Conservation (phyloP, 2,329 filamentous ascomycete species). For the Fusarium tjaetaba region DNA sequence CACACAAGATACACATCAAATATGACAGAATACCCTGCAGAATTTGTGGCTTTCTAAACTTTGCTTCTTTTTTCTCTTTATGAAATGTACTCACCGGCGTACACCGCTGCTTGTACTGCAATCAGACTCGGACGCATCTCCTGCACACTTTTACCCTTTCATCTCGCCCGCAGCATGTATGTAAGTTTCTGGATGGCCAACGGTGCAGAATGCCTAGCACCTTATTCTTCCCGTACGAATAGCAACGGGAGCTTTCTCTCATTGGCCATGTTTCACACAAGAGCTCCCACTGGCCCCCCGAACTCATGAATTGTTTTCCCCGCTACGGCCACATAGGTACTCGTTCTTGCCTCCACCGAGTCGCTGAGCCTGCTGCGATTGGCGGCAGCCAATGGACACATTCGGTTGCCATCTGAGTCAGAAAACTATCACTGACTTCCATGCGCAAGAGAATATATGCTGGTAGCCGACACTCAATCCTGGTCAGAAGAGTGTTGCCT, state of each 20-base stretch:
- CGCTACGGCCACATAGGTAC: slow-evolving; percentile 22
- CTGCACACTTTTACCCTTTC: slow-evolving; percentile 3
- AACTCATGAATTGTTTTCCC: slow-evolving; percentile 15
- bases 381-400: slow-evolving; percentile 22
- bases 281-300: background rate
- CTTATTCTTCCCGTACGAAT: background rate
- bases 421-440: background rate
- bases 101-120: slow-evolving; percentile 19
- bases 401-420: background rate
- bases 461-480: background rate
- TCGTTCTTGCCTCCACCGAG: slow-evolving; percentile 20
- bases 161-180: slow-evolving; percentile 12
- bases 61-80: slow-evolving; percentile 7
- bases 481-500: background rate
- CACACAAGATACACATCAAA: slow-evolving; percentile 35
- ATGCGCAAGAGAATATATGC: background rate
- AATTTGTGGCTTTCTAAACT: background rate
- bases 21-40: slow-evolving; percentile 10
- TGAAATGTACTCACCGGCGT: slow-evolving; percentile 2
- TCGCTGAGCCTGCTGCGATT: slow-evolving; percentile 14
- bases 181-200: slow-evolving; percentile 5
- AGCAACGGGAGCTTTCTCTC: background rate
- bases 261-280: background rate
- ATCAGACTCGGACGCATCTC: background rate
- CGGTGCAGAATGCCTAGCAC: slow-evolving; percentile 4